Evolutionary conservation across 164 flowering plant species (phyloP).

Genomic region (Litsea cubeba): DNA sequence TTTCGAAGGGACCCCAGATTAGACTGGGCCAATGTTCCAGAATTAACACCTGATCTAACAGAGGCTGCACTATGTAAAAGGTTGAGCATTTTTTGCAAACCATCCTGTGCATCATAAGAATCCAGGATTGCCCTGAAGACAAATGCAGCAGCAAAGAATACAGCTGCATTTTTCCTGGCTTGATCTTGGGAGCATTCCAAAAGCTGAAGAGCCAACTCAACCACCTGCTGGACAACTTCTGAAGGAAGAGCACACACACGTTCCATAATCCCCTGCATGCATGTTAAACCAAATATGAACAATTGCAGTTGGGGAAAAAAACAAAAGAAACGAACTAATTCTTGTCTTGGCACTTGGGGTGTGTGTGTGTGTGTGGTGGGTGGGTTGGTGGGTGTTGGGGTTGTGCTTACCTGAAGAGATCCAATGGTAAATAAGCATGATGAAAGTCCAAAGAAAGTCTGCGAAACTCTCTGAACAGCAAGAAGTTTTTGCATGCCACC

Average conservation of each 20-base stretch:
- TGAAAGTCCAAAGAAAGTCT: slow-evolving; percentile 84
- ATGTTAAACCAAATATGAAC: slow-evolving; percentile 6
- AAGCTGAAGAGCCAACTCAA: slow-evolving; percentile 88
- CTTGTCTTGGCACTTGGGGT: neutral
- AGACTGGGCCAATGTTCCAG: slow-evolving; percentile 50
- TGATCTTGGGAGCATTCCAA: slow-evolving; percentile 84
- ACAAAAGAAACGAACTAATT: neutral
- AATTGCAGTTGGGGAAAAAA: neutral
- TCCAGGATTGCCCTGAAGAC: slow-evolving; percentile 88
- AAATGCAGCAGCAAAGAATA: slow-evolving; percentile 86
- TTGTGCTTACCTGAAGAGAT: slow-evolving; percentile 75
- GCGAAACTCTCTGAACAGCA: slow-evolving; percentile 62
- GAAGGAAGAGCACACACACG: slow-evolving; percentile 94
- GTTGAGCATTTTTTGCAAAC: slow-evolving; percentile 64
- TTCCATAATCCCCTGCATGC: slow-evolving; percentile 90
- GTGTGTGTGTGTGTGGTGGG: too few relatives aligned
- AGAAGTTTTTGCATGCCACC: slow-evolving; percentile 93
- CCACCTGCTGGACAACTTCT: slow-evolving; percentile 66
- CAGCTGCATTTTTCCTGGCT: slow-evolving; percentile 87
- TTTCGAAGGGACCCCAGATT: slow-evolving; percentile 51
- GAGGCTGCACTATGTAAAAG: slow-evolving; percentile 82
- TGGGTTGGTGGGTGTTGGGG: too few relatives aligned
- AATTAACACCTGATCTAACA: slow-evolving; percentile 76
- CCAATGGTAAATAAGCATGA: slow-evolving; percentile 92
- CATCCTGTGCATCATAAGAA: slow-evolving; percentile 88